Evolutionary conservation across 768 basidiomycete species (phyloP).

Genomic region (Mycena chlorophos): DNA sequence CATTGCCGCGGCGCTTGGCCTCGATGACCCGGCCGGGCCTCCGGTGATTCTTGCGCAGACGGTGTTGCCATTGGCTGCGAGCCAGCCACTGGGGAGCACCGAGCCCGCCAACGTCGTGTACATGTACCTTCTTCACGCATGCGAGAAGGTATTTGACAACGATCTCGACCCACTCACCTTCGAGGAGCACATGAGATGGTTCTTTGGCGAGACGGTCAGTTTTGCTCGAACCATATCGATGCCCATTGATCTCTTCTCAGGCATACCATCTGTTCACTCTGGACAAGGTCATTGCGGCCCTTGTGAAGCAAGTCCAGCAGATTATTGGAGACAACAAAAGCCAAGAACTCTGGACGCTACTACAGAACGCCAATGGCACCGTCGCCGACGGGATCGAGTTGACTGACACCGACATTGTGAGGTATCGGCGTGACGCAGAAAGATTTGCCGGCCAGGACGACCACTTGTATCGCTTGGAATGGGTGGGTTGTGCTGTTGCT

Average conservation of each 20-base stretch:
- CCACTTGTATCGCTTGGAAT: conserved; percentile 75
- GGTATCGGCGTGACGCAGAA: conserved; percentile 81
- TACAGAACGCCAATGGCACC: conserved; percentile 61
- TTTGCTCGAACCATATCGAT: background rate
- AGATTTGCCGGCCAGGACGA: conserved; percentile 73
- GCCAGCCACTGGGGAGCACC: conserved; percentile 41
- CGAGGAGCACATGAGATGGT: conserved; percentile 94
- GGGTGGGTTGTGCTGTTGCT: conserved; percentile 50
- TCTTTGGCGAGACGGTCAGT: conserved; percentile 83
- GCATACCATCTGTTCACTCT: conserved; percentile 92
- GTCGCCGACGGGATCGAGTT: conserved; percentile 36
- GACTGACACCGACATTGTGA: conserved; percentile 65
- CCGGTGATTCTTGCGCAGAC: conserved; percentile 68
- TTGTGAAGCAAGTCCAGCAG: conserved; percentile 93
- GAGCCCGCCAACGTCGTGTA: conserved; percentile 67
- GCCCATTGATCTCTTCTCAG: conserved; percentile 48
- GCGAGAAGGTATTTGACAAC: conserved; percentile 90
- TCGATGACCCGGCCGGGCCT: conserved; percentile 82
- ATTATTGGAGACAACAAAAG: conserved; percentile 82
- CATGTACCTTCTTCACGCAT: conserved; percentile 83
- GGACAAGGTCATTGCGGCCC: conserved; percentile 85
- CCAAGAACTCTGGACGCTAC: conserved; percentile 78
- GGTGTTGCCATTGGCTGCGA: conserved; percentile 58
- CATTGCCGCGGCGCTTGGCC: conserved; percentile 77
- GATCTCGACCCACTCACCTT: conserved; percentile 91